Percentiles rank a stretch among this genome's conserved stretches.
phyloP scores from a whole-genome alignment of 768 basidiomycete genomes.

The Termitomyces sp. region DNA sequence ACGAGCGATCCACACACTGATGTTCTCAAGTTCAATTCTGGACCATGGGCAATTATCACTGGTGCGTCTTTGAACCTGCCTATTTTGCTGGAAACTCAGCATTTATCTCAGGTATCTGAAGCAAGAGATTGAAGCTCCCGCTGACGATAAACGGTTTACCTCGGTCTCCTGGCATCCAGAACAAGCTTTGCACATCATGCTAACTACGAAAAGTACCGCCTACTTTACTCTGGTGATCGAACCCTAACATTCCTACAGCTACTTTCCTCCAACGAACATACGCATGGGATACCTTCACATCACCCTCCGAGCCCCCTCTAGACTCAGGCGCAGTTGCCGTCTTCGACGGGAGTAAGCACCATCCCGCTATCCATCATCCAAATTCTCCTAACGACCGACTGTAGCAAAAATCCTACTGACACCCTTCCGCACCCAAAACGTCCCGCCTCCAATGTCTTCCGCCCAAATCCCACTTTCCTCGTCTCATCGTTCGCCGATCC shows the following conservation, averaged over 20 bases:
- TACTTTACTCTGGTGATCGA: background rate
- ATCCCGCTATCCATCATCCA: background rate
- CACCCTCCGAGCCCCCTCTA: conserved; percentile 50
- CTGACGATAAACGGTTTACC: conserved; percentile 48
- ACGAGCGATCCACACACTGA: background rate
- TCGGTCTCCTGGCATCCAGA: conserved; percentile 89
- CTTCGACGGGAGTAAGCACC: conserved; percentile 75
- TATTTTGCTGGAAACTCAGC: background rate
- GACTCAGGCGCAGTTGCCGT: conserved; percentile 88
- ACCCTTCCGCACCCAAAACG: conserved; percentile 88
- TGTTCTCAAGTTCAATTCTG: conserved; percentile 79
- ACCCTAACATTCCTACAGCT: conserved; percentile 25
- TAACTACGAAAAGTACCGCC: conserved; percentile 60
- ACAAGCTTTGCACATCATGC: conserved; percentile 51
- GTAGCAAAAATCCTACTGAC: conserved; percentile 82
- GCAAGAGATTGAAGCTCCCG: conserved; percentile 66
- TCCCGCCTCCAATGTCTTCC: conserved; percentile 98
- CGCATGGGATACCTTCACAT: conserved; percentile 73
- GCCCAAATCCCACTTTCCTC: conserved; percentile 32
- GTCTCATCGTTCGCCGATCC: conserved; percentile 46
- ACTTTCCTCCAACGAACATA: conserved; percentile 57
- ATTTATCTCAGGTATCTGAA: conserved; percentile 73
- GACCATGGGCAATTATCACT: conserved; percentile 93
- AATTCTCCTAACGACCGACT: background rate
- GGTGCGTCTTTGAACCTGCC: conserved; percentile 35